phyloP scores from a whole-genome alignment of 2,329 filamentous ascomycete genomes.

The Aspergillus ustus region DNA sequence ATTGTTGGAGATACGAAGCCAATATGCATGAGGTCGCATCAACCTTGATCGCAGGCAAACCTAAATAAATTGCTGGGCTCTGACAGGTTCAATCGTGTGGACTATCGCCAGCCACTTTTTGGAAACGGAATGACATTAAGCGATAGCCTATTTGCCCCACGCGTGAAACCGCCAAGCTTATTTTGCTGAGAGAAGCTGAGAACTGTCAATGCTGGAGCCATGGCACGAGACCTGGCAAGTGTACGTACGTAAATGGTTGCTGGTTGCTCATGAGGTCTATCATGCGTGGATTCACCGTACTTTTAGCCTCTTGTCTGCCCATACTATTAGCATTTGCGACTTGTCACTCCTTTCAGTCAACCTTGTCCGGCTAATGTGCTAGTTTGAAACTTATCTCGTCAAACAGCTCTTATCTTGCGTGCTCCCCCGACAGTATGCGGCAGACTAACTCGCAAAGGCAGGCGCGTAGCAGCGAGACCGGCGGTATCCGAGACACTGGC shows the following conservation, averaged over 20 bases:
- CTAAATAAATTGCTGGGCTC: not conserved
- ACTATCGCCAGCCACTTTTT: not conserved
- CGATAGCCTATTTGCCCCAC: not conserved
- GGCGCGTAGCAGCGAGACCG: not conserved
- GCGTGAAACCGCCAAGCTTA: not conserved
- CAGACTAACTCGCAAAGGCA: not conserved
- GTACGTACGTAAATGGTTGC: not conserved
- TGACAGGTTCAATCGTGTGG: not conserved
- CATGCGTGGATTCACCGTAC: too few relatives aligned
- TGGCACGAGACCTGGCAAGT: not conserved
- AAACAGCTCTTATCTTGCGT: not conserved
- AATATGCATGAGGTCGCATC: constrained; percentile 18
- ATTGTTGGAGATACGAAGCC: not conserved
- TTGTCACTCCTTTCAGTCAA: not conserved
- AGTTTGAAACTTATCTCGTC: not conserved
- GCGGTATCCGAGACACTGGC: not conserved
- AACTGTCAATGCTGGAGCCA: not conserved
- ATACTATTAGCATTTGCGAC: not conserved
- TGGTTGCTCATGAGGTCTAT: too few relatives aligned
- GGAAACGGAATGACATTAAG: not conserved
- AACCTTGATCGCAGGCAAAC: not conserved
- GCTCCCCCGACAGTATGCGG: not conserved
- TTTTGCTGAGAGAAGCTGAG: not conserved
- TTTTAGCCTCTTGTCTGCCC: too few relatives aligned
- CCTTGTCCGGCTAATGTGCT: not conserved